A percentile compares a stretch with the other conserved stretches of the same genome.
Conservation (phyloP, 1,284 basidiomycete genomes). For the Pterulicium gracile region DNA sequence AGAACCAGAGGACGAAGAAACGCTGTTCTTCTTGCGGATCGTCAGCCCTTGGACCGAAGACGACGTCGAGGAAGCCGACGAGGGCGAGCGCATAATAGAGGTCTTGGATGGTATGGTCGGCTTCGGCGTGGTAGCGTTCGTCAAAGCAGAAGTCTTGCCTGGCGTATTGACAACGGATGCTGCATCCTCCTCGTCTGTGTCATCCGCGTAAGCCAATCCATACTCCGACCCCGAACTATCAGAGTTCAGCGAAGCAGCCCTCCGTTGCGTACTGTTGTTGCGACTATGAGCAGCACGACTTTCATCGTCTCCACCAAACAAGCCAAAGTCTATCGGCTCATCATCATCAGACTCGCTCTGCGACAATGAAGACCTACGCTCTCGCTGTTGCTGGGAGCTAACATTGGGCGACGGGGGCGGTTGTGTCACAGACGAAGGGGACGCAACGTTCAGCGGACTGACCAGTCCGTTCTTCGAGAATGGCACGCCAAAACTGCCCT, state of each 20-base stretch:
- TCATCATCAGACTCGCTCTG: slow-evolving; percentile 4
- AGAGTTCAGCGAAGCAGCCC: slow-evolving; percentile 23
- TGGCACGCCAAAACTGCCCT: slow-evolving; percentile 19
- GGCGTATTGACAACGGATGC: too few species aligned
- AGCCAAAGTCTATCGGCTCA: background rate
- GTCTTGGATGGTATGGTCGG: background rate
- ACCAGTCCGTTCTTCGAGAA: slow-evolving; percentile 26
- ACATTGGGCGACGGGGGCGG: slow-evolving; percentile 13
- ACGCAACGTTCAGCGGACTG: background rate
- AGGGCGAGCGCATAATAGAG: slow-evolving; percentile 23
- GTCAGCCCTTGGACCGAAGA: slow-evolving; percentile 47
- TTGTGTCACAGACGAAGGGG: slow-evolving; percentile 11
- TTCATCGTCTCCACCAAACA: background rate
- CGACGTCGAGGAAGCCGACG: slow-evolving; percentile 55
- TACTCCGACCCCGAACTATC: slow-evolving; percentile 28
- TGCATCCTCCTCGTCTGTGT: slow-evolving; percentile 33
- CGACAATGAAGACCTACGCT: background rate
- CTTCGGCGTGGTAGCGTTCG: background rate
- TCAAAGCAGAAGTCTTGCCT: background rate
- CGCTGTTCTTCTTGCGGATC: background rate
- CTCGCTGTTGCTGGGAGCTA: slow-evolving; percentile 9
- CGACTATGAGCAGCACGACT: slow-evolving; percentile 11
- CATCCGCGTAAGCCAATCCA: slow-evolving; percentile 41
- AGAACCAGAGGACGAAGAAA: background rate
- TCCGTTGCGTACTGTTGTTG: slow-evolving; percentile 11